These are phyloP conservation scores for Tolypocladium sp. DNA, from an alignment of 2,329 filamentous ascomycete genomes.

Conservation along the genomic window DNA sequence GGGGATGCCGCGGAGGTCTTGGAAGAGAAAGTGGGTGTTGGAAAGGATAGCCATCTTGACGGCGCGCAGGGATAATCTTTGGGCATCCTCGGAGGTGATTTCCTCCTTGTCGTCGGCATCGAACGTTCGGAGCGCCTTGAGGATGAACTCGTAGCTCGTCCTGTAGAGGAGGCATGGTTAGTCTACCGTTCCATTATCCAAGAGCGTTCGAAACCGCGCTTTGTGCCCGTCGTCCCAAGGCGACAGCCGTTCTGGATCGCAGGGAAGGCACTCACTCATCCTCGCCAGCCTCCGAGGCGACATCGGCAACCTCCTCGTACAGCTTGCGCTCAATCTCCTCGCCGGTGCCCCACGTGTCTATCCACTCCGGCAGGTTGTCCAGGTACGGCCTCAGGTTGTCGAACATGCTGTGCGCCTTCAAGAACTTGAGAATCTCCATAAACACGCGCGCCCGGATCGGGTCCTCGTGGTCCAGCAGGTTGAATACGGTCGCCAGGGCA, in stretches of 20 bases:
- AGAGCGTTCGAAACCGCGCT: neutral
- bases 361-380: constrained; percentile 73
- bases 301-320: constrained; percentile 73
- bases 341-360: constrained; percentile 72
- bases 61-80: constrained; percentile 49
- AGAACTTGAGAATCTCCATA: constrained; percentile 75
- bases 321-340: constrained; percentile 78
- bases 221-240: neutral
- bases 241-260: neutral
- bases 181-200: neutral
- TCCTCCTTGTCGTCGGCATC: constrained; percentile 46
- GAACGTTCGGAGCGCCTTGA: constrained; percentile 53
- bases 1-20: constrained; percentile 72
- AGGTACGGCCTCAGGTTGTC: constrained; percentile 78
- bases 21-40: constrained; percentile 57
- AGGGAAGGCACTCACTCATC: constrained; percentile 48
- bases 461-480: constrained; percentile 70
- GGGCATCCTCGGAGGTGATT: constrained; percentile 48
- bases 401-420: constrained; percentile 67
- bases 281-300: constrained; percentile 70
- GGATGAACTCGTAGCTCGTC: constrained; percentile 57
- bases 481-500: constrained; percentile 92
- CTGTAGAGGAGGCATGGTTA: constrained; percentile 19
- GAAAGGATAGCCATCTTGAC: constrained; percentile 44
- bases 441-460: constrained; percentile 85